Evolutionary conservation across 345 rosid species (phyloP), one percentile per base, ranked within the genome.

Genomic region (Arabidopsis suecica): DNA sequence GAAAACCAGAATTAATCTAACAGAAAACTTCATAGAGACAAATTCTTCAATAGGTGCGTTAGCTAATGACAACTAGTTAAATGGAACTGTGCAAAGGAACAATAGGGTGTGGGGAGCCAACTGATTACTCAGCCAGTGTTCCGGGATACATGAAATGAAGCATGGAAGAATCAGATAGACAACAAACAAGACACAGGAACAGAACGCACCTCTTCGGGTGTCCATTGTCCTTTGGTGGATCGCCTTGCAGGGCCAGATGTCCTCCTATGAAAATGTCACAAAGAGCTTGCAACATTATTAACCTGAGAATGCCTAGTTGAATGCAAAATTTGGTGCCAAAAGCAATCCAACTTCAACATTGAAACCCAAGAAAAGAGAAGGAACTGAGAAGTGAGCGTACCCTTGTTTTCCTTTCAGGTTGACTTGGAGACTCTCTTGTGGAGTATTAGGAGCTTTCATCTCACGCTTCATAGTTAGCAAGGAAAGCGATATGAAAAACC

Each of bases 381-480:
- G 20, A 61, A 54, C 13, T 28, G 40, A 76, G 51, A 44, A 28
- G 68, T 9, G 40, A 70, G 74, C 53, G 78, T 89, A 95, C 97
- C 99, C 97, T 22, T 89, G 78, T 76, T 86, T 89, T 33, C 71
- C 82, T 84, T 85, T 87, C 71, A 78, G 88, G 40, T 75, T 81
- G 49, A 82, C 83, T 65, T 83, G 83, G 37, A 68, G 32, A 65
- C 65, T 72, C 79, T 92, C 93, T 68, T 78, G 83, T 16, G 85
- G 71, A 63, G 86, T 80, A 84, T 78, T 76, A 30, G 88, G 80
- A 6, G 84, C 69, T 73, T 83, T 78, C 77, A 70, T 82, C 54
- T 90, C 91, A 87, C 89, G 79, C 82, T 89, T 89, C 98, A 91
- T 94, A 65, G 32, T 84, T 81, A 44, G 65, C 84, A 69, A 81